Conservation (phyloP, 2,329 filamentous ascomycete genomes). For the Aureobasidium sp. region DNA sequence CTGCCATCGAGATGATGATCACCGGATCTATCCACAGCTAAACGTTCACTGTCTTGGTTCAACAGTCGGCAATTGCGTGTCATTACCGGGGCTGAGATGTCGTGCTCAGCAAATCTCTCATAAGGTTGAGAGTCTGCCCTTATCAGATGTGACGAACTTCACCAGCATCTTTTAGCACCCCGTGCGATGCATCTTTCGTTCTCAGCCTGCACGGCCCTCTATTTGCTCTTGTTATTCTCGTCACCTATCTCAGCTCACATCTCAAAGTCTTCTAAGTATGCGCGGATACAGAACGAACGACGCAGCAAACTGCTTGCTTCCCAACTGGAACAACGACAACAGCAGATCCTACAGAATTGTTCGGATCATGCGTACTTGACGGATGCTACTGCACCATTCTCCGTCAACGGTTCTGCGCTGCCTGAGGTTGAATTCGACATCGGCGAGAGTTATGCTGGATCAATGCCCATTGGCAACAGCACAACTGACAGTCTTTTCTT, state of each 20-base stretch:
- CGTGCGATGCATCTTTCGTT: neutral
- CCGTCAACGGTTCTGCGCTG: slow-evolving; percentile 24
- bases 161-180: neutral
- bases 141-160: neutral
- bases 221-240: neutral
- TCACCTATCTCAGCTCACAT: neutral
- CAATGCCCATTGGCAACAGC: slow-evolving; percentile 25
- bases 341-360: neutral
- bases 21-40: slow-evolving; percentile 9
- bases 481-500: slow-evolving; percentile 37
- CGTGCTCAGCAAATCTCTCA: neutral
- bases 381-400: slow-evolving; percentile 16
- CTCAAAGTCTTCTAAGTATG: neutral
- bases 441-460: slow-evolving; percentile 35
- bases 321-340: neutral
- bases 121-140: neutral
- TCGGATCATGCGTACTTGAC: neutral
- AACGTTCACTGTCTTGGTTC: neutral
- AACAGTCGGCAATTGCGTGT: neutral
- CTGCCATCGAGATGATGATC: slow-evolving; percentile 1
- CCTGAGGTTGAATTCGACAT: slow-evolving; percentile 38
- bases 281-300: neutral
- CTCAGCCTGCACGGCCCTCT: neutral
- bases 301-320: neutral
- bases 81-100: neutral